Evolutionary conservation across 169 alveolate genomes (phyloP), one percentile per base, ranked within the genome.

Genomic region (Babesia caballi): DNA sequence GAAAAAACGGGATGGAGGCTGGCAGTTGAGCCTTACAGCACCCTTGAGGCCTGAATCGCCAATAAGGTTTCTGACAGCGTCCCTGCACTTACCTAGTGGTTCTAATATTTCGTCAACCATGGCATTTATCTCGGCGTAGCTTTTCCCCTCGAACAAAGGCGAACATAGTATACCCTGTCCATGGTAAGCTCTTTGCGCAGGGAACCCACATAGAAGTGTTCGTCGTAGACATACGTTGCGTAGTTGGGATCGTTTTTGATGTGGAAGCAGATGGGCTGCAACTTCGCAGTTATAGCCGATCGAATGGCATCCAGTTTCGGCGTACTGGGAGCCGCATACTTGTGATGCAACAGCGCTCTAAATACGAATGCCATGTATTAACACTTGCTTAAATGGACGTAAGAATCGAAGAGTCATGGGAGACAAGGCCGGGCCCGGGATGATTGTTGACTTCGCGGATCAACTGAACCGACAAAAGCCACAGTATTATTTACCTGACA

Each of bases 91-190:
- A 82, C 95, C 94, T 72, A 89, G 41, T 0, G 88, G 89, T 49
- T 85, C 92, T 25, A 89, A 61, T 33, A 87, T 76, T 50, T 83
- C 81, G 58, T 89, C 90, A 6, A 92, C 94, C 92, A 92, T 89
- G 28, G 75, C 83, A 65, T 91, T 85, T 54, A 92, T 92, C 50
- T 92, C 95, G 42, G 68, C 38, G 75, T 92, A 91, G 30, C 88
- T 76, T 63, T 92, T 92, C 57, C 94, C 94, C 60, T 92, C 96
- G 58, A 92, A 92, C 15, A 91, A 68, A 32, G 96, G 96, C 21
- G 96, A 92, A 50, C 96, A 92, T n/a, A 92, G 63, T 30, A 92
- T 84, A 0, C 96, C 96, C 93, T 92, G 60, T 7, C 6, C 3
- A 3, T 7, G 2, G 4, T 60, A 6, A 14, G 25, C 7, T 14